Evolutionary conservation across 495 filamentous ascomycete species (phyloP), one percentile per base, ranked within the genome.

Genomic region (Hypoxylon subgilvum): DNA sequence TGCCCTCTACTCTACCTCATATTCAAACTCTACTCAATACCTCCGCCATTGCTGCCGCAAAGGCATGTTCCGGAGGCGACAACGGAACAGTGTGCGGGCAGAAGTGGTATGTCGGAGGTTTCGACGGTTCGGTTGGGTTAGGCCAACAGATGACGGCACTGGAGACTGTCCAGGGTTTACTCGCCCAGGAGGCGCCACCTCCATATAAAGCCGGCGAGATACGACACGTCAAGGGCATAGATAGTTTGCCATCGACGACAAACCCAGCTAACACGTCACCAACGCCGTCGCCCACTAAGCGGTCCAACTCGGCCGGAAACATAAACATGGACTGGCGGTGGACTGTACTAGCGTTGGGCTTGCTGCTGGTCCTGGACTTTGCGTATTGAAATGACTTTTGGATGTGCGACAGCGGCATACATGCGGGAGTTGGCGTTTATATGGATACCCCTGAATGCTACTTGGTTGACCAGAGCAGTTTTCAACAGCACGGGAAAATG

Each of bases 81-180:
- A 76, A 79, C 47, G 72, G 81, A 9, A 85, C 81, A 6, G 75
- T 74, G 0, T 96, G 92, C 67, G 89, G 90, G 0, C 71, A 88
- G 57, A 82, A 76, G 61, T 95, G 91, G 88, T 88, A 79, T 36
- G 70, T 76, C 9, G 69, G 72, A 9, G 74, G 76, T 9, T 90
- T 83, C 72, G 89, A 92, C 58, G 82, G 80, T 1, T 69, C 69
- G 10, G 64, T 61, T 6, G 86, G 86, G 1, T 70, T 89, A n/a
- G 87, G 88, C 0, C 82, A 90, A 74, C 82, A 90, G 69, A 82
- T 92, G 80, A 81, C 78, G 32, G 88, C 86, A 1, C 72, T 92
- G 32, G 83, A 87, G 64, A 83, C 87, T 16, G 76, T 92, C 4
- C 81, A 87, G 65, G 83, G 84, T 1, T 70, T 82, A 6, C 63